phyloP scores from a whole-genome alignment of 768 basidiomycete species.

The Fistulinella prunicolor region DNA sequence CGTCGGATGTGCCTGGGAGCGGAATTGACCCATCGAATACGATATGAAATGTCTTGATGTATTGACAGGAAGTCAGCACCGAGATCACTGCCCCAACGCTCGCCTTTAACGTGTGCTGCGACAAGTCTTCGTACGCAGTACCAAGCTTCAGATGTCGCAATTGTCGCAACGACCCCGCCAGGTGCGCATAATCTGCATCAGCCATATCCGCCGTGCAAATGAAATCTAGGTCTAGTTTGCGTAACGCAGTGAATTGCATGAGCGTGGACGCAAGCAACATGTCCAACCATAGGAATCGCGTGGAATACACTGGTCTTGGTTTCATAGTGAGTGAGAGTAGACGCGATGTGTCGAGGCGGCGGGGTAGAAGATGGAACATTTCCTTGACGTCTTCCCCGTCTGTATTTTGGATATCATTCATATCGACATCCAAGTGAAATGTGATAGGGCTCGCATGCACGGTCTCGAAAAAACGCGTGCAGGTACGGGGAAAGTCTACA shows the following conservation, averaged over 20 bases:
- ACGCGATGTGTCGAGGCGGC: conserved; percentile 10
- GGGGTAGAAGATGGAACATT: conserved; percentile 8
- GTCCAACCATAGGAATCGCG: conserved; percentile 1
- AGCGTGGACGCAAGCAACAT: too few relatives aligned
- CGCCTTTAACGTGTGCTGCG: conserved; percentile 9
- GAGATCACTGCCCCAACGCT: conserved; percentile 11
- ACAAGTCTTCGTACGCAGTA: conserved; percentile 10
- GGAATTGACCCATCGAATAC: conserved; percentile 16
- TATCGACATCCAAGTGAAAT: conserved; percentile 6
- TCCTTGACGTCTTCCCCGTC: neutral
- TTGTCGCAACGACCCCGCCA: conserved; percentile 8
- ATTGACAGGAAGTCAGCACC: conserved; percentile 10
- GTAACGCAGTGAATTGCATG: conserved; percentile 14
- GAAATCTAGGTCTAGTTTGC: conserved; percentile 17
- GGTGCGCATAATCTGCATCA: conserved; percentile 6
- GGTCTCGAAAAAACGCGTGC: conserved; percentile 9
- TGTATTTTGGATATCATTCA: neutral
- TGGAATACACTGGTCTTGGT: too few relatives aligned
- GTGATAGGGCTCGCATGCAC: conserved; percentile 9
- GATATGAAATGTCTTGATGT: conserved; percentile 15
- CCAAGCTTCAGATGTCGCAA: conserved; percentile 18
- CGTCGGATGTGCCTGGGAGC: neutral
- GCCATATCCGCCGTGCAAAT: conserved; percentile 8
- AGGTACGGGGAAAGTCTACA: conserved; percentile 1
- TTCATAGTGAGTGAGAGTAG: conserved; percentile 4